Conservation (phyloP, 176 grass and related monocot species). For the Poa pratensis region DNA sequence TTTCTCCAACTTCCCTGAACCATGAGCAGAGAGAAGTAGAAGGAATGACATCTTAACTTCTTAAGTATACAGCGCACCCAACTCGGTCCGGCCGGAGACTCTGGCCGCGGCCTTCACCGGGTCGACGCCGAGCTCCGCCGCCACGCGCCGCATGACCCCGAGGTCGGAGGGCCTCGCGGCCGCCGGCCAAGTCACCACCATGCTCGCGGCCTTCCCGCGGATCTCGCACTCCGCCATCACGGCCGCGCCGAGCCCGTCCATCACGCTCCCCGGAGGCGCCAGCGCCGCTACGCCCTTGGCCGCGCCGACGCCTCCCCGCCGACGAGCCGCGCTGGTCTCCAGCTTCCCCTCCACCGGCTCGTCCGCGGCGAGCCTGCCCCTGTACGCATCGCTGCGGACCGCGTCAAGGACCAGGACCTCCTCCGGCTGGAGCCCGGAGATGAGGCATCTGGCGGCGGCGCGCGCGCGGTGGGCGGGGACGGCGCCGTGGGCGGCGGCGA, state of each 20-base stretch:
- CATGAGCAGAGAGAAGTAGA: neutral
- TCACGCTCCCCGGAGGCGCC: conserved; percentile 74
- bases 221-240: conserved; percentile 80
- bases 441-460: conserved; percentile 61
- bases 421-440: conserved; percentile 61
- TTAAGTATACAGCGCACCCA: conserved; percentile 74
- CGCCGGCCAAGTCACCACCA: conserved; percentile 84
- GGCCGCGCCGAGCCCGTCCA: conserved; percentile 82
- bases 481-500: conserved; percentile 57
- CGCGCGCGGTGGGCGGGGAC: conserved; percentile 61
- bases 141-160: conserved; percentile 47
- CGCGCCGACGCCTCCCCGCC: conserved; percentile 34
- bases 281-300: conserved; percentile 55
- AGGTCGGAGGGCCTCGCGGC: conserved; percentile 45
- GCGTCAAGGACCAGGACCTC: conserved; percentile 74
- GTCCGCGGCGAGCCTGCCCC: conserved; percentile 68
- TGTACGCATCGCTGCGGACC: conserved; percentile 64
- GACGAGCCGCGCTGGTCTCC: conserved; percentile 73
- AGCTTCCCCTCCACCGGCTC: conserved; percentile 79
- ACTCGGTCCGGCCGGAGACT: conserved; percentile 48
- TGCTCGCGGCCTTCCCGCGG: conserved; percentile 67
- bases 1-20: conserved; percentile 6
- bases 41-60: conserved; percentile 30
- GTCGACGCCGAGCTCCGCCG: conserved; percentile 63
- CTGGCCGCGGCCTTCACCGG: conserved; percentile 31